Percentiles rank a stretch among this genome's conserved stretches.
These are phyloP conservation scores for Bolboschoenus planiculmis DNA, from an alignment of 176 grass and related monocot genomes.

Conservation along the genomic window DNA sequence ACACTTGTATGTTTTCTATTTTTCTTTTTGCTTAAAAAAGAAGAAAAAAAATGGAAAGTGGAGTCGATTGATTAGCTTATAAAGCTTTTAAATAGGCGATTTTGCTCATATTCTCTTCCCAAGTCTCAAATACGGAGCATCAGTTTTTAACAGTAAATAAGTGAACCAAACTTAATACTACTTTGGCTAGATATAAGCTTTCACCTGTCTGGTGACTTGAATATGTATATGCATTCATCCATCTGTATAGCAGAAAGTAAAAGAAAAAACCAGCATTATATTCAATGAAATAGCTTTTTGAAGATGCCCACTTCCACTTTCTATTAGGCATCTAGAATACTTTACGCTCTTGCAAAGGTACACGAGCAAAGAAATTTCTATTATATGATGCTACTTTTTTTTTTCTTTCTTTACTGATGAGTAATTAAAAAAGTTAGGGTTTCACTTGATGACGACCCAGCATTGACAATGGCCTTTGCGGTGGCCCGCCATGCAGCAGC, in stretches of 20 bases:
- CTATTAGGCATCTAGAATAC: neutral
- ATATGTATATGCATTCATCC: neutral
- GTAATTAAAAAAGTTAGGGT: conserved; percentile 36
- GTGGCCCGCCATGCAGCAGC: conserved; percentile 81
- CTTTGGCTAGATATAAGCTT: neutral
- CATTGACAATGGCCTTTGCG: conserved; percentile 87
- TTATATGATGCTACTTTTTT: neutral
- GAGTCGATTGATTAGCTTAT: neutral
- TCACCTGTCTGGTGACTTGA: neutral
- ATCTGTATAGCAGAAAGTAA: neutral
- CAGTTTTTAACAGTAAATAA: neutral
- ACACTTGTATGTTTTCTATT: conserved; percentile 42
- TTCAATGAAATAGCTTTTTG: neutral
- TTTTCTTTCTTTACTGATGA: conserved; percentile 1
- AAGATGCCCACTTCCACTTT: neutral
- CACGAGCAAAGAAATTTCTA: neutral
- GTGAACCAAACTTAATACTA: neutral
- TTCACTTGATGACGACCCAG: conserved; percentile 59
- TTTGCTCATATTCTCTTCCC: neutral
- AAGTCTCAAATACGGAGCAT: neutral
- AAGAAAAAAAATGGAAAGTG: neutral
- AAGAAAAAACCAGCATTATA: neutral
- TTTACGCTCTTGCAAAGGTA: neutral
- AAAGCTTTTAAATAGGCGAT: neutral
- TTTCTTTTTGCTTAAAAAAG: conserved; percentile 2